Base-by-base conservation (phyloP, 345 rosid species). In the Eucalyptus regnans region DNA sequence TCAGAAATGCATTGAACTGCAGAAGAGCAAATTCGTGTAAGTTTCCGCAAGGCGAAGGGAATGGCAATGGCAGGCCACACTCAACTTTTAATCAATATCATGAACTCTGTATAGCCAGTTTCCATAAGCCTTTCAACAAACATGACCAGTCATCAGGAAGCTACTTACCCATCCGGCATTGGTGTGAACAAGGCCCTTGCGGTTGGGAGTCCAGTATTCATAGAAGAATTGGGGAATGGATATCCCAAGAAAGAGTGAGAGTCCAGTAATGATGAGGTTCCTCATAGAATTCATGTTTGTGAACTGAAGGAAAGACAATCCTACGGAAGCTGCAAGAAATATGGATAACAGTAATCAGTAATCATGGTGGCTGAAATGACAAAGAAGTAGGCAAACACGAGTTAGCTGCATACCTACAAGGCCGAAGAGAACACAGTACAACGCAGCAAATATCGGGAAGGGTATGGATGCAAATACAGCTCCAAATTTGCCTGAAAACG, bases 391-490 rank as follows among this genome's bases (percentile, higher is more conserved):
- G 16, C 3, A 33, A 87, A 5, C 58, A 27, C 87, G 50, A 87
- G 9, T 71, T 31, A 49, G 86, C 13, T 22, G 89, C 94, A 51
- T 92, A 98, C 99, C 95, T 3, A 97, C 99, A 22, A 97, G 96
- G 22, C 99, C 99, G 27, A 98, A 97, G 89, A 97, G 95, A 80
- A 98, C 93, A 89, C 99, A 98, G 87, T 97, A 94, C 27, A 96
- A 90, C 60, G 99, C 99, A 76, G 98, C 99, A 88, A 94, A 98
- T 76, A 98, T 96, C 5, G 99, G 95, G 90, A 96, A 93, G 22
- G 99, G 99, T 92, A 98, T 96, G 5, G 99, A 98, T 56, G 99
- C 99, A 89, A 98, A 98, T 20, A 98, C 96, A 31, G 99, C 99
- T 62, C 99, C 99, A 52, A 98, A 97, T 92, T 98, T 98, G 86